phyloP scores from a whole-genome alignment of 495 filamentous ascomycete species.

The Neurospora sp. region DNA sequence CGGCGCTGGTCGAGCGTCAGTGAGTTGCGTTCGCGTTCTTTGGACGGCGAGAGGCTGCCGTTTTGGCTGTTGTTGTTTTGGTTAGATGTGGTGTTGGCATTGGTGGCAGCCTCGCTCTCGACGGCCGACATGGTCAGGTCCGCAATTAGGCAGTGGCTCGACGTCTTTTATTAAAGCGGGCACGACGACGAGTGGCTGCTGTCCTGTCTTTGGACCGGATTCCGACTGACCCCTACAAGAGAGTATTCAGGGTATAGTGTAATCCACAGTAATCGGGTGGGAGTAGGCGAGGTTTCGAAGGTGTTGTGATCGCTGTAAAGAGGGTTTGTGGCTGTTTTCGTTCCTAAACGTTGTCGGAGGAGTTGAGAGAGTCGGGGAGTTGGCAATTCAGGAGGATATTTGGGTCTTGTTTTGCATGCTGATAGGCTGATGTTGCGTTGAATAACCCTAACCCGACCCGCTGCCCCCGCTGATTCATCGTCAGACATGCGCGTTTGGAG shows the following conservation, averaged over 20 bases:
- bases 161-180: background rate
- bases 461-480: background rate
- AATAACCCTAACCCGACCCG: background rate
- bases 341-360: background rate
- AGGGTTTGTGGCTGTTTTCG: background rate
- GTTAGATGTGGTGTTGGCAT: background rate
- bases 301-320: background rate
- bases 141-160: background rate
- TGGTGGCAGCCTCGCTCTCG: background rate
- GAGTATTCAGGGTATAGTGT: background rate
- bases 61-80: background rate
- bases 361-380: background rate
- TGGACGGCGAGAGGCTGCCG: conserved; percentile 14
- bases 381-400: background rate
- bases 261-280: background rate
- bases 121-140: background rate
- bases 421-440: background rate
- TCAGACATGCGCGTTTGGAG: background rate
- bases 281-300: background rate
- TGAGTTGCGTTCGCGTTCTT: conserved; percentile 42
- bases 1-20: conserved; percentile 44
- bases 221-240: background rate
- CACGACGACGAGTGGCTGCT: background rate
- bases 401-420: background rate
- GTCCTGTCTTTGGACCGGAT: background rate